phyloP scores from a whole-genome alignment of 805 yeast species.

The Maudiozyma barnettii region DNA sequence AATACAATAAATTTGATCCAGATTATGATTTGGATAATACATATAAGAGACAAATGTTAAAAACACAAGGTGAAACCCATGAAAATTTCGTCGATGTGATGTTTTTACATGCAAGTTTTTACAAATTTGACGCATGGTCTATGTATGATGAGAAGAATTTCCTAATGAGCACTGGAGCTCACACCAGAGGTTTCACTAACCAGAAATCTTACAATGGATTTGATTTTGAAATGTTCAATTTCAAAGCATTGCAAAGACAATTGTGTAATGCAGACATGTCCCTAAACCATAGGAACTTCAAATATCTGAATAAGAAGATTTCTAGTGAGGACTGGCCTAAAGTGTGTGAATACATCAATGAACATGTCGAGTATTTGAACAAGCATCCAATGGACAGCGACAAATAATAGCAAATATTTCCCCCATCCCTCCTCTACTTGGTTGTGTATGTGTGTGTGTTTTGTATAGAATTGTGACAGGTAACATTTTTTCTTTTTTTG shows the following conservation, averaged over 20 bases:
- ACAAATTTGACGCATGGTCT: constrained; percentile 31
- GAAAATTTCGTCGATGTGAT: constrained; percentile 17
- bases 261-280: constrained; percentile 10
- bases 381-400: background rate
- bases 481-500: no score
- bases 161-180: constrained; percentile 11
- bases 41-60: constrained; percentile 5
- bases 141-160: constrained; percentile 17
- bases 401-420: no score
- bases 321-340: constrained; percentile 5
- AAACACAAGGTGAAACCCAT: background rate
- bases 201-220: constrained; percentile 12
- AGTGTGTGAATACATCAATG: constrained; percentile 21
- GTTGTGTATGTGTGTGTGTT: no score
- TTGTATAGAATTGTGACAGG: no score
- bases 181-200: constrained; percentile 16
- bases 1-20: background rate
- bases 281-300: constrained; percentile 8
- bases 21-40: constrained; percentile 4
- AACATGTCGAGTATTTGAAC: constrained; percentile 13
- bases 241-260: constrained; percentile 13
- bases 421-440: no score
- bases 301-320: constrained; percentile 10
- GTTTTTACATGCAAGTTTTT: constrained; percentile 34
- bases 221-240: constrained; percentile 22